Base-by-base conservation (phyloP, 306 rosid species). In the Dalbergia oliveri region DNA sequence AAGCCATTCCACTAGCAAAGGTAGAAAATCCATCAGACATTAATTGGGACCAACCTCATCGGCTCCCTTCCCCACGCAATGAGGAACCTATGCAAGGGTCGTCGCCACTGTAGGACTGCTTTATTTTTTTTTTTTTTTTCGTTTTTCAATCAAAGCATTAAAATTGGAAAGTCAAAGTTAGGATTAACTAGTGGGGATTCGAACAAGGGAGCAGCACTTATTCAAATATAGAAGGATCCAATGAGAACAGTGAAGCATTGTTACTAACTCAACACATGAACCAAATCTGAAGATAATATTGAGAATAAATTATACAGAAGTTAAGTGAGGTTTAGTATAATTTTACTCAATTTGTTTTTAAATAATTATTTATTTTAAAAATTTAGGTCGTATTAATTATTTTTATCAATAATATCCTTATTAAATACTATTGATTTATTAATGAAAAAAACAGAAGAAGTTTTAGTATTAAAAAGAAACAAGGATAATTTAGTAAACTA, bases 71-170 rank as follows among this genome's bases (percentile, higher is more conserved):
- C 34, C 65, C 6, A 26, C 15, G 26, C 79, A 44, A 58, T 12
- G 4, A n/a, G n/a, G n/a, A 75, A 4, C 23, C 79, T 75, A 62
- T 47, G 1, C 49, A 7, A 62, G 33, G 50, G 79, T 75, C 71
- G 1, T 62, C 61, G 19, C 47, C 11, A 47, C 79, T 45, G 62
- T 75, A 11, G 3, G 35, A 61, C 16, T 75, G 61, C 19, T 33
- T 39, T 73, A 7, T 34, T 60, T 23, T 43, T 61, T 31, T 35
- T 33, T 19, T 44, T 44, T 44, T 21, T 21, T 21, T n/a, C n/a
- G 23, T 21, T 26, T 26, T 26, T 2, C 31, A 26, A 26, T 44
- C 10, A 44, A 1, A 43, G n/a, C 19, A 44, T 26, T 1, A 26
- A 26, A 2, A 26, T 26, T 45, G 10, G 8, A 11, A 10, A 45